phyloP scores from a whole-genome alignment of 1,284 basidiomycete genomes.

The Irpex lacteus region DNA sequence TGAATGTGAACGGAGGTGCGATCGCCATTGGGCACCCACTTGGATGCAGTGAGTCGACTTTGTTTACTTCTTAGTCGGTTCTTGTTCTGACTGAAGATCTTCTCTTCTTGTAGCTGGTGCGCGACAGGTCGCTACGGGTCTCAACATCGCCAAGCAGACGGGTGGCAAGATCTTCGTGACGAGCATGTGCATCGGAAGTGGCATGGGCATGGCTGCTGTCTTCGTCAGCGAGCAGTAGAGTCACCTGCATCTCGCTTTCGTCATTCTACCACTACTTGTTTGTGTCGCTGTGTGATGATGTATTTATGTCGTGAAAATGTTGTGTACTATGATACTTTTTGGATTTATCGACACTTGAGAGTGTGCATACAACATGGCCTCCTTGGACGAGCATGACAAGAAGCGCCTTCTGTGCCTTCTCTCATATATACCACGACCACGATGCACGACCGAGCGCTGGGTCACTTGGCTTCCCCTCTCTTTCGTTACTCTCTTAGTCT shows the following conservation, averaged over 20 bases:
- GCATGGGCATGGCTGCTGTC: constrained; percentile 86
- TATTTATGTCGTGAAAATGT: too few relatives aligned
- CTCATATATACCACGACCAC: too few relatives aligned
- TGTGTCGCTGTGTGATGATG: not conserved
- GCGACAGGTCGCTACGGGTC: constrained; percentile 83
- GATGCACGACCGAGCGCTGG: too few relatives aligned
- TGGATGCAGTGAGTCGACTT: constrained; percentile 54
- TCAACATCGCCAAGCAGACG: constrained; percentile 81
- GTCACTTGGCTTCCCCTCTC: too few relatives aligned
- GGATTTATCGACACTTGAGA: too few relatives aligned
- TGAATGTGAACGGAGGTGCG: constrained; percentile 87
- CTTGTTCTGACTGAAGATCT: not conserved
- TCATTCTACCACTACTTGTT: not conserved
- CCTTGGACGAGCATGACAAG: too few relatives aligned
- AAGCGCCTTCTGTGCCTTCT: too few relatives aligned
- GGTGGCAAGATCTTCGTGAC: constrained; percentile 79
- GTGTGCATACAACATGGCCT: too few relatives aligned
- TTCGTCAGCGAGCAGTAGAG: constrained; percentile 79
- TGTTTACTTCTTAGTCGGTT: too few relatives aligned
- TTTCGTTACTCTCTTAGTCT: too few relatives aligned
- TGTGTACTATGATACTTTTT: too few relatives aligned
- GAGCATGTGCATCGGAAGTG: constrained; percentile 94
- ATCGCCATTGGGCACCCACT: constrained; percentile 88
- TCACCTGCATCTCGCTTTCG: not conserved
- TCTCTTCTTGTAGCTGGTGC: constrained; percentile 63